Evolutionary conservation across 305 asterid species (phyloP).

Genomic region (Fraxinus nigra): DNA sequence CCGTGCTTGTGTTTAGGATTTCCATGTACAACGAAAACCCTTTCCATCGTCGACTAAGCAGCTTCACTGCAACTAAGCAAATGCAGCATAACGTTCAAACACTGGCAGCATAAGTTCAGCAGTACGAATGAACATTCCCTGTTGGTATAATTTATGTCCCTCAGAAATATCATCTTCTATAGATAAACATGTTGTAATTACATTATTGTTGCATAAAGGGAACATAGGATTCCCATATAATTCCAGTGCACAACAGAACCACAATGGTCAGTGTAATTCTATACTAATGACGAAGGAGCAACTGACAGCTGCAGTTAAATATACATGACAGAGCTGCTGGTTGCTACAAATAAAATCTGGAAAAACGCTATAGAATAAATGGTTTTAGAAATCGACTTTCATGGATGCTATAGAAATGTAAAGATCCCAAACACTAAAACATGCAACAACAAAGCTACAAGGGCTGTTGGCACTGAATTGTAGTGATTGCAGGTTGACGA

Average conservation of each 20-base stretch:
- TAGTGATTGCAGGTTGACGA: slow-evolving; percentile 21
- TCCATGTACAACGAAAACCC: slow-evolving; percentile 23
- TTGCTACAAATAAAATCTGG: slow-evolving; percentile 10
- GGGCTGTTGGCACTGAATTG: slow-evolving; percentile 18
- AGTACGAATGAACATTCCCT: background rate
- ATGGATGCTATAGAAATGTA: slow-evolving; percentile 26
- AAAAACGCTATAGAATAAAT: background rate
- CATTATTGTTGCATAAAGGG: background rate
- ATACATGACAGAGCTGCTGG: slow-evolving; percentile 16
- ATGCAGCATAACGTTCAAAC: too few species aligned
- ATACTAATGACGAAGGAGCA: background rate
- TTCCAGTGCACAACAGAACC: slow-evolving; percentile 22
- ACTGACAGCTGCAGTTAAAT: slow-evolving; percentile 16
- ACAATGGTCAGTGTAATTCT: slow-evolving; percentile 1
- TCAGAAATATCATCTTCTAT: background rate
- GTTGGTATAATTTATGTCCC: background rate
- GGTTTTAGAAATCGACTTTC: background rate
- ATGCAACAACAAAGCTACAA: slow-evolving; percentile 28
- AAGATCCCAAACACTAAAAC: slow-evolving; percentile 29
- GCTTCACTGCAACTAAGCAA: too few species aligned
- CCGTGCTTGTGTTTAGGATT: slow-evolving; percentile 34
- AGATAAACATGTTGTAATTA: background rate
- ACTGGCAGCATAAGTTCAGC: too few species aligned
- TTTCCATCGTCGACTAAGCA: slow-evolving; percentile 2
- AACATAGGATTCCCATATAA: slow-evolving; percentile 21